Conservation (phyloP, 306 rosid species). For the Cyamopsis tetragonoloba region DNA sequence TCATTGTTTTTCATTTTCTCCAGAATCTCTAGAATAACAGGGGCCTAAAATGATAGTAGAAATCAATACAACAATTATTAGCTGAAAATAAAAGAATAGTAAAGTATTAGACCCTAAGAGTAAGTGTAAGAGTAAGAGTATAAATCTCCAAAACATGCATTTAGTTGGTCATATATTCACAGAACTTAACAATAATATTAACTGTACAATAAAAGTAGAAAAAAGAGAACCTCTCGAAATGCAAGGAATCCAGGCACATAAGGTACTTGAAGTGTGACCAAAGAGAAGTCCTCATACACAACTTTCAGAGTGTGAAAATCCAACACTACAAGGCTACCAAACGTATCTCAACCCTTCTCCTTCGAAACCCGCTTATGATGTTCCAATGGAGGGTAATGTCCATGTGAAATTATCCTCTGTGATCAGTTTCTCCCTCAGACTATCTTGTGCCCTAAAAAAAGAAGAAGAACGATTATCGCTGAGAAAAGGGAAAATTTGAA, state of each 20-base stretch:
- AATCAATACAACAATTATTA: neutral
- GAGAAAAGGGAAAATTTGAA: neutral
- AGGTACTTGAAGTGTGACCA: constrained; percentile 53
- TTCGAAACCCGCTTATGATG: neutral
- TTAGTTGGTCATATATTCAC: neutral
- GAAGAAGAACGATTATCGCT: neutral
- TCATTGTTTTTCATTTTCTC: constrained; percentile 59
- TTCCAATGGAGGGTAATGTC: constrained; percentile 30
- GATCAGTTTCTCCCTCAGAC: constrained; percentile 55
- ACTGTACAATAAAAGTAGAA: neutral
- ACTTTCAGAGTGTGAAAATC: constrained; percentile 49
- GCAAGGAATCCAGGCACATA: constrained; percentile 93
- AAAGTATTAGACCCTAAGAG: no score
- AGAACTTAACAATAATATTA: neutral
- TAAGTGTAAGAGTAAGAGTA: no score
- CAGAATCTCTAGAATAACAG: constrained; percentile 69
- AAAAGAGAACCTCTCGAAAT: constrained; percentile 75
- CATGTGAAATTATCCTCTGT: constrained; percentile 60
- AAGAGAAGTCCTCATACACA: constrained; percentile 65
- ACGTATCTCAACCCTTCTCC: constrained; percentile 48
- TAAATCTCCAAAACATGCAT: no score
- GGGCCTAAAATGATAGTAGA: constrained; percentile 45
- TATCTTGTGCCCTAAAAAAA: constrained; percentile 57
- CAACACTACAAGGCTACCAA: constrained; percentile 69
- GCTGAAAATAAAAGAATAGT: no score